A percentile compares a stretch with the other conserved stretches of the same genome.
These are phyloP conservation scores for Lepiota brunneoincarnata DNA, from an alignment of 768 basidiomycete species.

Conservation along the genomic window DNA sequence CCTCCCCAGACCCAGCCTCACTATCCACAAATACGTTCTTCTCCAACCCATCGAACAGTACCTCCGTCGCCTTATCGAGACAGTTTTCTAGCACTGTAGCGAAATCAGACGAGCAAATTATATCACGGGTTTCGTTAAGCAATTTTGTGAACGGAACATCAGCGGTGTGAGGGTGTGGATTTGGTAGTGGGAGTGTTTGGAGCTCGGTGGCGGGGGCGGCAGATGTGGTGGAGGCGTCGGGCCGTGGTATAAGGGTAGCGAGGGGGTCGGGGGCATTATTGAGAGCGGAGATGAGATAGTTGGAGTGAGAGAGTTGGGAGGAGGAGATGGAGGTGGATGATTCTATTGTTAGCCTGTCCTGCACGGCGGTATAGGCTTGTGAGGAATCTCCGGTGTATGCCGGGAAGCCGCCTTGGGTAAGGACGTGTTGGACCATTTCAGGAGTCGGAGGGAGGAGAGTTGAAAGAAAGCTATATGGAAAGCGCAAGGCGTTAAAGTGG, in stretches of 20 bases:
- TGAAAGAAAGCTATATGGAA: constrained; percentile 58
- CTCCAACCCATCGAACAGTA: constrained; percentile 63
- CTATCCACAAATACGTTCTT: constrained; percentile 53
- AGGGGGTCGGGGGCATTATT: constrained; percentile 6
- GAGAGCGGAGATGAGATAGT: constrained; percentile 24
- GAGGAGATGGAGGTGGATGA: constrained; percentile 25
- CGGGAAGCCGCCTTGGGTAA: constrained; percentile 60
- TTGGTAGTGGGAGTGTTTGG: constrained; percentile 18
- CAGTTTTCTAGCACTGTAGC: constrained; percentile 65
- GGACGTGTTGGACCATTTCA: constrained; percentile 65
- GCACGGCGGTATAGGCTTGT: neutral
- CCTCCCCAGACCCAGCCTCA: constrained; percentile 26
- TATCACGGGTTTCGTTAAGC: constrained; percentile 62
- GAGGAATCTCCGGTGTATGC: constrained; percentile 5
- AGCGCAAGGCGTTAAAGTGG: neutral
- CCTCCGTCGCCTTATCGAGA: constrained; percentile 65
- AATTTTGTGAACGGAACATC: constrained; percentile 58
- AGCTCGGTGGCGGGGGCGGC: neutral
- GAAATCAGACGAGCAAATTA: constrained; percentile 70
- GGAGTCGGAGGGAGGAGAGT: constrained; percentile 75
- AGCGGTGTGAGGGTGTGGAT: constrained; percentile 28
- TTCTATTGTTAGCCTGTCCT: neutral
- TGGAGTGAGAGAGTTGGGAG: constrained; percentile 27
- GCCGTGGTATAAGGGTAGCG: too few relatives aligned
- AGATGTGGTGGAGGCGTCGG: too few relatives aligned